phyloP scores from a whole-genome alignment of 2,329 filamentous ascomycete species.

The Cryphonectria nitschkei region DNA sequence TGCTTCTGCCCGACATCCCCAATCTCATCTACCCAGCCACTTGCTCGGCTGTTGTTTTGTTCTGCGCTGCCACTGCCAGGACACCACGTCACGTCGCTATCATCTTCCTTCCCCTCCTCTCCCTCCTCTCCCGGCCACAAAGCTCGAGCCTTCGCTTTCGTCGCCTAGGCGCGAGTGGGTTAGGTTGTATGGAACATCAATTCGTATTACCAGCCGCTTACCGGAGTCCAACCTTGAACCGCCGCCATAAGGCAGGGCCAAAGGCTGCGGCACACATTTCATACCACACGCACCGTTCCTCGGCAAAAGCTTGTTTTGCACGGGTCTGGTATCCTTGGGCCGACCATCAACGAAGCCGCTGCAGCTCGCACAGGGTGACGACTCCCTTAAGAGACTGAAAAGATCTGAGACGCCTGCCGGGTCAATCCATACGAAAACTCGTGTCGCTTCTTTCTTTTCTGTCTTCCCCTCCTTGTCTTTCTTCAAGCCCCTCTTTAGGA shows the following conservation, averaged over 20 bases:
- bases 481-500: neutral
- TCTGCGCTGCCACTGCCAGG: constrained; percentile 20
- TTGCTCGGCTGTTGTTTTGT: constrained; percentile 9
- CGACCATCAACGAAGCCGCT: constrained; percentile 49
- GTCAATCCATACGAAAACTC: constrained; percentile 30
- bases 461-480: neutral
- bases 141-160: constrained; percentile 30
- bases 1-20: constrained; percentile 33
- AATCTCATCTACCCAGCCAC: constrained; percentile 32
- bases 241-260: constrained; percentile 54
- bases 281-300: constrained; percentile 4
- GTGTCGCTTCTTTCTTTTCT: constrained; percentile 7
- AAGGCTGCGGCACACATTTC: constrained; percentile 61
- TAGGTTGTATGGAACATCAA: constrained; percentile 26
- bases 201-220: constrained; percentile 45
- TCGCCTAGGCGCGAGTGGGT: constrained; percentile 14
- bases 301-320: constrained; percentile 18
- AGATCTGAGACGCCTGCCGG: constrained; percentile 66
- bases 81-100: constrained; percentile 14
- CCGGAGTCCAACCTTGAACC: constrained; percentile 55
- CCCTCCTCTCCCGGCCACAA: constrained; percentile 27
- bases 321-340: constrained; percentile 25
- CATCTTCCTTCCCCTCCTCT: constrained; percentile 16
- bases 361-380: constrained; percentile 53
- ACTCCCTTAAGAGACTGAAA: constrained; percentile 65